These are phyloP conservation scores for Chlorophyllum brunneum DNA, from an alignment of 768 basidiomycete genomes.

Conservation along the genomic window DNA sequence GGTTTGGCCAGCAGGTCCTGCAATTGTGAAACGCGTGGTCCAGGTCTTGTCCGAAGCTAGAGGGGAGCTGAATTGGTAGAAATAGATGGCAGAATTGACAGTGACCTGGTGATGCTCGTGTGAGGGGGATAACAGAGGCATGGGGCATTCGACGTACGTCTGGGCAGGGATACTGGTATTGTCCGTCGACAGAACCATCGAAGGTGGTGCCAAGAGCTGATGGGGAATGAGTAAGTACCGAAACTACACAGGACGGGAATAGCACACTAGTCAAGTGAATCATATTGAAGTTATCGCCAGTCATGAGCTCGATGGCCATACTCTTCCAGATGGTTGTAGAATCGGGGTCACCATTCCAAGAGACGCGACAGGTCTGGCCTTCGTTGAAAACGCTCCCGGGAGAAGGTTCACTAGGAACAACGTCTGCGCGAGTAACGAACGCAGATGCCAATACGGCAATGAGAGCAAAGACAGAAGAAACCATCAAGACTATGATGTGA, in stretches of 20 bases:
- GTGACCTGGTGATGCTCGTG: slow-evolving; percentile 41
- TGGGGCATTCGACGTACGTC: slow-evolving; percentile 36
- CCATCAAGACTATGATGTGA: slow-evolving; percentile 17
- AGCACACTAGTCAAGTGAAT: slow-evolving; percentile 58
- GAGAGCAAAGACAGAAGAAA: slow-evolving; percentile 30
- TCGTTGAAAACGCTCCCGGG: slow-evolving; percentile 56
- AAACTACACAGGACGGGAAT: background rate
- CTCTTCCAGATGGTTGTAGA: slow-evolving; percentile 59
- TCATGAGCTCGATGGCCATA: slow-evolving; percentile 79
- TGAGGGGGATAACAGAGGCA: background rate
- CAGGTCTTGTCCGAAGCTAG: slow-evolving; percentile 42
- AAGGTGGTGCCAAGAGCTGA: slow-evolving; percentile 58
- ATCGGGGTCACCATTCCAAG: slow-evolving; percentile 53
- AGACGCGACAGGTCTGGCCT: slow-evolving; percentile 50
- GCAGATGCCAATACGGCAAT: slow-evolving; percentile 30
- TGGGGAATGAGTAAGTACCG: slow-evolving; percentile 2
- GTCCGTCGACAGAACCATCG: slow-evolving; percentile 58
- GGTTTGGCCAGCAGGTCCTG: slow-evolving; percentile 40
- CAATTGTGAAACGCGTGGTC: slow-evolving; percentile 79
- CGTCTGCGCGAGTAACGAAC: slow-evolving; percentile 48
- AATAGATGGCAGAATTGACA: slow-evolving; percentile 68
- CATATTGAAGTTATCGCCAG: slow-evolving; percentile 71
- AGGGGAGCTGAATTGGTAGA: slow-evolving; percentile 69
- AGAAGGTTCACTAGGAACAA: slow-evolving; percentile 53
- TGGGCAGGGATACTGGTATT: slow-evolving; percentile 62